Conservation (phyloP, 768 basidiomycete genomes). For the Candolleomyces aberdarensis region DNA sequence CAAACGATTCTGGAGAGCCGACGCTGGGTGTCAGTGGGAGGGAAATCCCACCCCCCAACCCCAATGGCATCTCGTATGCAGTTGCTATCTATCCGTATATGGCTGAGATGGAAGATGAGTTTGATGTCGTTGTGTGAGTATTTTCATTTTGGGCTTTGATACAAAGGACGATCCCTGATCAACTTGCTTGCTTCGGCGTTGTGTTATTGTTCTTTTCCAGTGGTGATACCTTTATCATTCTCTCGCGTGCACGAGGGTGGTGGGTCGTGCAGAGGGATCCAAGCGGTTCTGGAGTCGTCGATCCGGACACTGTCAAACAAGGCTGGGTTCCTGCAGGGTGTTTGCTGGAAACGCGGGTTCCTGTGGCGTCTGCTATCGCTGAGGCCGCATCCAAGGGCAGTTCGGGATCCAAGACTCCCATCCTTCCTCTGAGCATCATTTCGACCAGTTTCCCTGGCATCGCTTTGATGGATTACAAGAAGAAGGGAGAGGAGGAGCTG, state of each 20-base stretch:
- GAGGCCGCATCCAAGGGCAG: constrained; percentile 67
- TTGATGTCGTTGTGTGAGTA: constrained; percentile 91
- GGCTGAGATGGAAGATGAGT: constrained; percentile 98
- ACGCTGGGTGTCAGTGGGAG: constrained; percentile 13
- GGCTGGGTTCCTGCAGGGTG: constrained; percentile 99
- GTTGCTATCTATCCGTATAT: constrained; percentile 99
- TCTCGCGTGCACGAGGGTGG: constrained; percentile 96
- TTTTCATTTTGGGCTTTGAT: neutral
- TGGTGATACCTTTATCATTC: constrained; percentile 90
- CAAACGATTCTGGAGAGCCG: constrained; percentile 3
- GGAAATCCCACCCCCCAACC: constrained; percentile 25
- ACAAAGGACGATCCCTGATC: neutral
- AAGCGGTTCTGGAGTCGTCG: constrained; percentile 75
- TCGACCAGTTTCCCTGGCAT: constrained; percentile 98
- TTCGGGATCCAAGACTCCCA: constrained; percentile 64
- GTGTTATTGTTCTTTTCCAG: constrained; percentile 32
- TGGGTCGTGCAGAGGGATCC: constrained; percentile 98
- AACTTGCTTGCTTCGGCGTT: neutral
- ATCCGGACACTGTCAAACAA: constrained; percentile 74
- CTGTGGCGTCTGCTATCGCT: constrained; percentile 83
- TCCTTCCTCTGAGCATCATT: constrained; percentile 86
- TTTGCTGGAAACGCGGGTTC: constrained; percentile 87
- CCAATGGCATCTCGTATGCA: constrained; percentile 81
- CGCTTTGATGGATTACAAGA: constrained; percentile 94
- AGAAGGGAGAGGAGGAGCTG: constrained; percentile 91